Evolutionary conservation across 2,329 filamentous ascomycete species (phyloP).

Genomic region (Berkeleyomyces rouxiae): DNA sequence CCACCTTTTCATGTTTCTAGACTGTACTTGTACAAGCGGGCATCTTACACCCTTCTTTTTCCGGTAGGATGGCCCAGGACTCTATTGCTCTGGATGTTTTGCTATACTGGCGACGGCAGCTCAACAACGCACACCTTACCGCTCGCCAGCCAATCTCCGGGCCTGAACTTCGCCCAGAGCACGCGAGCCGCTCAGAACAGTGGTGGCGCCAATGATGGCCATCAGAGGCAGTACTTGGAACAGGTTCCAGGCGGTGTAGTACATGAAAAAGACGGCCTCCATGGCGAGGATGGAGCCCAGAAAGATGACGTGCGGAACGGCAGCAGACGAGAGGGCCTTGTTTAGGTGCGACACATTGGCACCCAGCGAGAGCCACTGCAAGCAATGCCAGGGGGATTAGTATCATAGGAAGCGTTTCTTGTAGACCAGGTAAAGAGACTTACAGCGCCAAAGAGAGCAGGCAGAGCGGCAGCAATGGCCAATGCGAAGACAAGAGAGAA

Average conservation of each 20-base stretch:
- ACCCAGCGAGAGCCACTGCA: conserved; percentile 66
- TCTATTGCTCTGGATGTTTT: neutral
- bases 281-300: conserved; percentile 74
- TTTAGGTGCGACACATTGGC: conserved; percentile 66
- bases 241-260: conserved; percentile 82
- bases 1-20: neutral
- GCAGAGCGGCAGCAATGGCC: conserved; percentile 56
- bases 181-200: conserved; percentile 75
- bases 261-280: conserved; percentile 85
- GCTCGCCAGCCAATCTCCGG: conserved; percentile 60
- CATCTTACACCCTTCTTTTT: neutral
- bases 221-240: conserved; percentile 74
- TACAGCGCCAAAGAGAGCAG: conserved; percentile 55
- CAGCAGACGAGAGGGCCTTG: conserved; percentile 59
- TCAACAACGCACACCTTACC: conserved; percentile 21
- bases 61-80: neutral
- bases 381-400: neutral
- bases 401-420: neutral
- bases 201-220: conserved; percentile 47
- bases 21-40: conserved; percentile 3
- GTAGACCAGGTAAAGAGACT: conserved; percentile 19
- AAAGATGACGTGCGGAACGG: conserved; percentile 69
- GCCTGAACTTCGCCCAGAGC: conserved; percentile 87
- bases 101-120: neutral
- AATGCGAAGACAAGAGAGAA: conserved; percentile 64